phyloP scores from a whole-genome alignment of 345 rosid genomes.

The Hirschfeldia incana region DNA sequence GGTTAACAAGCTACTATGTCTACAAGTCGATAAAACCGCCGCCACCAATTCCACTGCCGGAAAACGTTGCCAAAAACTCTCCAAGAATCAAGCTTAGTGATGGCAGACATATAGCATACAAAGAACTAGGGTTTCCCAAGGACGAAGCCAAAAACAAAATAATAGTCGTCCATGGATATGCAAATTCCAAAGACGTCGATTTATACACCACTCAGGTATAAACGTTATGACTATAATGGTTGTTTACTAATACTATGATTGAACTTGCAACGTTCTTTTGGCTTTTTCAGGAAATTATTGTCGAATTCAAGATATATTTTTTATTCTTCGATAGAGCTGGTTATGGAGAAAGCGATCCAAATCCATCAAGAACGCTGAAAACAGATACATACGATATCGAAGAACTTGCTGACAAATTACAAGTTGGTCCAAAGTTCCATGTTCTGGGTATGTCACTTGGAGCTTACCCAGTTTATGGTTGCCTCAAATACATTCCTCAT shows the following conservation, averaged over 20 bases:
- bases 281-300: conserved; percentile 56
- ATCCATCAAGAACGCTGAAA: conserved; percentile 62
- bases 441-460: conserved; percentile 84
- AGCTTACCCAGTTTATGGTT: conserved; percentile 62
- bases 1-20: conserved; percentile 49
- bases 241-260: not conserved
- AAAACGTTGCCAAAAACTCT: conserved; percentile 58
- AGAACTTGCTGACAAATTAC: conserved; percentile 76
- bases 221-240: not conserved
- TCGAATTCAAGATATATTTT: conserved; percentile 62
- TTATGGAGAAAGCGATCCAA: conserved; percentile 46
- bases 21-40: conserved; percentile 62
- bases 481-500: conserved; percentile 74
- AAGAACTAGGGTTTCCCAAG: conserved; percentile 49
- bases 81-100: conserved; percentile 56
- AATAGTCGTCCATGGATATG: conserved; percentile 46
- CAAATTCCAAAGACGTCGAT: conserved; percentile 27
- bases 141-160: conserved; percentile 47
- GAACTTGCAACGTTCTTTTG: not conserved
- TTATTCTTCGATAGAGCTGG: conserved; percentile 66
- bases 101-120: conserved; percentile 59
- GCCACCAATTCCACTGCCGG: conserved; percentile 60
- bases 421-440: conserved; percentile 68
- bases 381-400: conserved; percentile 76
- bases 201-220: conserved; percentile 26